Base-by-base conservation (phyloP, 2,329 filamentous ascomycete genomes). In the Graphilbum sp. region DNA sequence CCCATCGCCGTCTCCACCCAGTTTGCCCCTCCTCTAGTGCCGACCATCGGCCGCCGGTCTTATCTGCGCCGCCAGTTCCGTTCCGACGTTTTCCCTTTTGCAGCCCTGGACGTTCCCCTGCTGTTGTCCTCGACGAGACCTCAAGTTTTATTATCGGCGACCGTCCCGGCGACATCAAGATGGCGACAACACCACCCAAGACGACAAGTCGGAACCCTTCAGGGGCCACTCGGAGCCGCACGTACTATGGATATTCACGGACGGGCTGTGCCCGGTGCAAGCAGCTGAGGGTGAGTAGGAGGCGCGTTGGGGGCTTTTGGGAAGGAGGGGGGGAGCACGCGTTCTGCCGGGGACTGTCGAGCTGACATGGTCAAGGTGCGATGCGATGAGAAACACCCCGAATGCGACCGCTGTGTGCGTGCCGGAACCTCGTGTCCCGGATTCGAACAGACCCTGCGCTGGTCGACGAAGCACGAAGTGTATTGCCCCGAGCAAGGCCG, bases 391-490 rank as follows among this genome's bases (percentile, higher is more conserved):
- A 32, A 35, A 13, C 43, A 47, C 8, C 46, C 46, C 1, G 41
- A 41, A 30, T 66, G 62, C 44, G 48, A 55, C 24, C 60, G 62
- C 40, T 66, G 62, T 47, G 52, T 53, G 36, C 59, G 56, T 37
- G 54, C 58, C 21, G 57, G 58, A 24, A 52, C 57, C n/a, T 42
- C 52, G 20, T 66, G 62, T 42, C 62, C 62, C 24, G 62, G 62
- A 6, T 65, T 63, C 36, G 56, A 57, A 45, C 60, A 62, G 48
- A 58, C 56, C 36, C 47, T 65, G 33, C 60, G 61, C 36, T 66
- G 62, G 62, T 63, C 59, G 10, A 60, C 58, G 34, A 66, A 65
- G 45, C 62, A 65, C 47, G 61, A 65, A 46, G 54, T 62, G n/a
- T 41, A 45, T 17, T 36, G 30, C 19, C 27, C 27, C 10, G 16